Conservation (phyloP, 1,139 yeast species). For the Kurtzmaniella quercitrusa region DNA sequence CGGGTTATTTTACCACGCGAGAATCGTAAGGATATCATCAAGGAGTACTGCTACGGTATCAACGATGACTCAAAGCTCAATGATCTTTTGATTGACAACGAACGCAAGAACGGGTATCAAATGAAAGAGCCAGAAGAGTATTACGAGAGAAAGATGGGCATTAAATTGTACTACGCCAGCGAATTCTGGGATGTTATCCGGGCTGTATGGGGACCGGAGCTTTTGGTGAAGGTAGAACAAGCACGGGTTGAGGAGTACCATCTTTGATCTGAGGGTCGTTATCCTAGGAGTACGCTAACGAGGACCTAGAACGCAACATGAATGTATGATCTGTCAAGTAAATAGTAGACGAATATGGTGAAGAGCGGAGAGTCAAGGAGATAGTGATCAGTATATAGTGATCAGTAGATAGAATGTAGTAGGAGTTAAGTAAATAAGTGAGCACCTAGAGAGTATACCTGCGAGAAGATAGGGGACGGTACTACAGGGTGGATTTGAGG, state of each 20-base stretch:
- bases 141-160: slow-evolving; percentile 47
- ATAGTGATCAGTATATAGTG: background rate
- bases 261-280: slow-evolving; percentile 15
- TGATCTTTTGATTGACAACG: slow-evolving; percentile 36
- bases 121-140: slow-evolving; percentile 44
- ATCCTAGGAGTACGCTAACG: background rate
- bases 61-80: slow-evolving; percentile 31
- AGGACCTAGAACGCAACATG: too few species aligned
- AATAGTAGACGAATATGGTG: too few species aligned
- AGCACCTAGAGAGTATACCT: too few species aligned
- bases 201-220: slow-evolving; percentile 59
- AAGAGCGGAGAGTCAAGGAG: too few species aligned
- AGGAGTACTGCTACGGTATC: slow-evolving; percentile 40
- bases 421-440: too few species aligned
- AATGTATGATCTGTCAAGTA: too few species aligned
- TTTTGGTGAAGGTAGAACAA: slow-evolving; percentile 26
- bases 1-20: slow-evolving; percentile 66
- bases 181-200: slow-evolving; percentile 75
- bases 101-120: slow-evolving; percentile 15
- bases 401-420: too few species aligned
- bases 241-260: slow-evolving; percentile 36
- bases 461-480: too few species aligned
- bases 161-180: slow-evolving; percentile 60
- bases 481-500: too few species aligned
- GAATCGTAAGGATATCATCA: slow-evolving; percentile 68